Evolutionary conservation across 768 basidiomycete species (phyloP), one percentile per base, ranked within the genome.

Genomic region (Panus rudis): DNA sequence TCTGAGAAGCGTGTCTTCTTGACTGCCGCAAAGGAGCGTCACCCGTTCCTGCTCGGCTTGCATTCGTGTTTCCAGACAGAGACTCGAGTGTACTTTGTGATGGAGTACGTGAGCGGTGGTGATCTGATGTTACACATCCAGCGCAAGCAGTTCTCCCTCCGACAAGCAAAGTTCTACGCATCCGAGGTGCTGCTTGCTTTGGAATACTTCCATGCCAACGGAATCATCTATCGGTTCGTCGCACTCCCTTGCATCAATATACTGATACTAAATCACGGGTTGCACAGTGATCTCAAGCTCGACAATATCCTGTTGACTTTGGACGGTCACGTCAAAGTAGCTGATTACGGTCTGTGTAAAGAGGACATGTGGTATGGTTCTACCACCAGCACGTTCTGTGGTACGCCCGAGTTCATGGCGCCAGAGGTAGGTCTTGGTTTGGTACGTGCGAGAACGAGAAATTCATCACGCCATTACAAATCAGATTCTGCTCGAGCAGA

Each of bases 1-100:
- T 98, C 96, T 2, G 96, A 99, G 65, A 99, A 99, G 66, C 88
- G 96, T 21, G 96, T 99, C 28, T 98, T 97, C 69, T 68, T 98
- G 45, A 84, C 94, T 12, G 94, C 96, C n/a, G 94, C 96, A 4
- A 77, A 85, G 48, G 92, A 98, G 62, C 80, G 93, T 4, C 96
- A 99, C 67, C 96, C 96, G 0, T 99, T 99, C 79, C 67, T 99
- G 31, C 83, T 99, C 50, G 90, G 86, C 11, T 72, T 99, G 30
- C 96, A 98, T 60, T 98, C 94, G 13, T 98, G 96, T 71, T 99
- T 99, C 81, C 96, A 99, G 68, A 98, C 96, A 4, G 96, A 98
- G 65, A 98, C 96, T 4, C 85, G 96, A 17, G 85, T 99, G 40
- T 99, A 99, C 71, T 98, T 99, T 60, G 96, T 98, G 54, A 98